phyloP scores from a whole-genome alignment of 805 yeast genomes.

The Wickerhamiella spandovensis region DNA sequence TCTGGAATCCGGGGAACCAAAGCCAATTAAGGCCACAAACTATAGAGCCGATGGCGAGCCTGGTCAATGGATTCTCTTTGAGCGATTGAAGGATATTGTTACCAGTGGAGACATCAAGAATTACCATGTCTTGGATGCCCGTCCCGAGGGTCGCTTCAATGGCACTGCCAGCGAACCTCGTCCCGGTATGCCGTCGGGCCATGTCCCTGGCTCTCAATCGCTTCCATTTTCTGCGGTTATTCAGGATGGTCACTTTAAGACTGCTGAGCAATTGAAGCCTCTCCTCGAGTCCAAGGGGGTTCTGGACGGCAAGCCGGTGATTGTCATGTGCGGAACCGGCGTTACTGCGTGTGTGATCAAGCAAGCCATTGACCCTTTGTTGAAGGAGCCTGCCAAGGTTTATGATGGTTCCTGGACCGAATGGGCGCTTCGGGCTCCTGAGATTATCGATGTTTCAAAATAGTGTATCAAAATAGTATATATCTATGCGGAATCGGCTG shows the following conservation, averaged over 20 bases:
- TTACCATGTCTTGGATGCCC: constrained; percentile 64
- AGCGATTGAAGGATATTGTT: constrained; percentile 50
- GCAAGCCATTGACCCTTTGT: constrained; percentile 48
- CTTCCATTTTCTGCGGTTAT: constrained; percentile 61
- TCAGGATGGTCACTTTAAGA: constrained; percentile 34
- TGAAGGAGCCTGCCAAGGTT: constrained; percentile 36
- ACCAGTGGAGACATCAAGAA: constrained; percentile 27
- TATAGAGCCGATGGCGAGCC: constrained; percentile 19
- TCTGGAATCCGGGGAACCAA: constrained; percentile 27
- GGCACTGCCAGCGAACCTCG: constrained; percentile 84
- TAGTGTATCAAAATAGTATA: background rate
- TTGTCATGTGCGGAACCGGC: constrained; percentile 92
- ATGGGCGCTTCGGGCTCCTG: constrained; percentile 62
- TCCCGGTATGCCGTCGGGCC: constrained; percentile 79
- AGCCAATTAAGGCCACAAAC: constrained; percentile 11
- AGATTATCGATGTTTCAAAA: constrained; percentile 32
- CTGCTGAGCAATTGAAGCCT: constrained; percentile 32
- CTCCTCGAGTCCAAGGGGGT: constrained; percentile 34
- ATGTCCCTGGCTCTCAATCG: constrained; percentile 66
- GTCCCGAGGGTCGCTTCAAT: constrained; percentile 58
- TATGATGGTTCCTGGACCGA: constrained; percentile 65
- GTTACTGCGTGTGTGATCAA: constrained; percentile 85
- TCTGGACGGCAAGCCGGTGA: constrained; percentile 42
- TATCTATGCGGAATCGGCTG: background rate
- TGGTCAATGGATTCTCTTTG: constrained; percentile 34